These are phyloP conservation scores for Lizanozyma gosingica DNA, from an alignment of 1,139 yeast genomes.

Conservation along the genomic window DNA sequence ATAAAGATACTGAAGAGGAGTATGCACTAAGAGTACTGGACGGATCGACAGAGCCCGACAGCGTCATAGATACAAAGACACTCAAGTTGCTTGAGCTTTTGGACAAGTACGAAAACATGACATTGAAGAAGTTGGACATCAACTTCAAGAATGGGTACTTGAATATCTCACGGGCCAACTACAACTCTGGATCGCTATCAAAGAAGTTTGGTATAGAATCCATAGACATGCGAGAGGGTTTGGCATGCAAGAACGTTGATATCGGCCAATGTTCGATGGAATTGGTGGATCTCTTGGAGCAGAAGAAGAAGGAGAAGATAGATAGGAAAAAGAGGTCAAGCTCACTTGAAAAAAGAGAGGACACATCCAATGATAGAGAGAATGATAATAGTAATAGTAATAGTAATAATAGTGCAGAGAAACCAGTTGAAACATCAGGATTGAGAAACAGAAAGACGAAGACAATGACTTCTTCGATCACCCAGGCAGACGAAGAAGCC, in stretches of 20 bases:
- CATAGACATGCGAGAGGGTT: conserved; percentile 21
- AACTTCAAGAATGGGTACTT: conserved; percentile 22
- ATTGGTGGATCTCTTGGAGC: conserved; percentile 2
- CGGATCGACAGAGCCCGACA: conserved; percentile 2
- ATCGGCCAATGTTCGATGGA: conserved; percentile 5
- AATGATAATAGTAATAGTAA: not conserved
- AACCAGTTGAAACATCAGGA: not conserved
- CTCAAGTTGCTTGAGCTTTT: conserved; percentile 17
- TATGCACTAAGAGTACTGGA: conserved; percentile 3
- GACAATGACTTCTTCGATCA: not conserved
- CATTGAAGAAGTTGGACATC: conserved; percentile 12
- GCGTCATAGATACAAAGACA: conserved; percentile 12
- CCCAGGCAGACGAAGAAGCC: not conserved
- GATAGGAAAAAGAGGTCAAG: not conserved
- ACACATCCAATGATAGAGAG: not conserved
- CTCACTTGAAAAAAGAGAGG: no score
- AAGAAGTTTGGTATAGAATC: conserved; percentile 17
- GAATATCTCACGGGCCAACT: conserved; percentile 33
- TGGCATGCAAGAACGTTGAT: conserved; percentile 16
- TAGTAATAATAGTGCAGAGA: not conserved
- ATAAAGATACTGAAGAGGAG: conserved; percentile 3
- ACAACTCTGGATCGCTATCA: conserved; percentile 9
- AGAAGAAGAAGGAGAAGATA: not conserved
- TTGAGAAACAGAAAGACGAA: not conserved
- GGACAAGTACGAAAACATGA: conserved; percentile 21